phyloP scores from a whole-genome alignment of 225 moss, liverwort and hornwort species.

The Asterella californica region DNA sequence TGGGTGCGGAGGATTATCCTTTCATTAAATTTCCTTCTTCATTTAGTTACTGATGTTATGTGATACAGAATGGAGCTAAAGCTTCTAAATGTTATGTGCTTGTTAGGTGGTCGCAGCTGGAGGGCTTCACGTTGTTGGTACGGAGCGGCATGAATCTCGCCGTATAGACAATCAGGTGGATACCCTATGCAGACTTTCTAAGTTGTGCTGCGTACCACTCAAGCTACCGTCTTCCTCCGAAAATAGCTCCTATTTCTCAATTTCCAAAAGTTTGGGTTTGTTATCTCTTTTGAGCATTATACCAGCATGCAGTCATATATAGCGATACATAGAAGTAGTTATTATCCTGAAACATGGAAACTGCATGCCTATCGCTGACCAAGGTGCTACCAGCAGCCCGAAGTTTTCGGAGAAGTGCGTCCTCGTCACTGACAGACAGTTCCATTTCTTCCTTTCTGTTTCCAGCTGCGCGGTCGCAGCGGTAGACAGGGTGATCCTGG shows the following conservation, averaged over 20 bases:
- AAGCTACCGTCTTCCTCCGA: not conserved
- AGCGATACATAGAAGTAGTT: too few relatives aligned
- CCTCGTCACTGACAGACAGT: not conserved
- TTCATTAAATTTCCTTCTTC: not conserved
- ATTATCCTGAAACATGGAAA: too few relatives aligned
- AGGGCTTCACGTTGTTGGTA: constrained; percentile 94
- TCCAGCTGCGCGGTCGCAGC: constrained; percentile 85
- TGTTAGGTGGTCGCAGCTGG: constrained; percentile 76
- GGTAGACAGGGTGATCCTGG: constrained; percentile 98
- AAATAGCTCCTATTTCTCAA: not conserved
- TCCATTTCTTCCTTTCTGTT: not conserved
- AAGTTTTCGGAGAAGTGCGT: not conserved
- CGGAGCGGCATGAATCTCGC: constrained; percentile 92
- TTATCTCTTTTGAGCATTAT: too few relatives aligned
- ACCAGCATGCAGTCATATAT: too few relatives aligned
- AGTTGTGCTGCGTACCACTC: not conserved
- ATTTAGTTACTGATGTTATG: not conserved
- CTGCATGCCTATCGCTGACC: not conserved
- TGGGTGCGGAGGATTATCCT: not conserved
- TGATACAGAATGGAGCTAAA: constrained; percentile 34
- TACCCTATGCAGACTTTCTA: not conserved
- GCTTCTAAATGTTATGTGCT: not conserved
- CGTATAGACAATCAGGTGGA: constrained; percentile 95
- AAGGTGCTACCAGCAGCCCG: not conserved
- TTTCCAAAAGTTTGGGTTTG: not conserved